phyloP scores from a whole-genome alignment of 352 stramenopile species.

The Phytopythium helicoides region DNA sequence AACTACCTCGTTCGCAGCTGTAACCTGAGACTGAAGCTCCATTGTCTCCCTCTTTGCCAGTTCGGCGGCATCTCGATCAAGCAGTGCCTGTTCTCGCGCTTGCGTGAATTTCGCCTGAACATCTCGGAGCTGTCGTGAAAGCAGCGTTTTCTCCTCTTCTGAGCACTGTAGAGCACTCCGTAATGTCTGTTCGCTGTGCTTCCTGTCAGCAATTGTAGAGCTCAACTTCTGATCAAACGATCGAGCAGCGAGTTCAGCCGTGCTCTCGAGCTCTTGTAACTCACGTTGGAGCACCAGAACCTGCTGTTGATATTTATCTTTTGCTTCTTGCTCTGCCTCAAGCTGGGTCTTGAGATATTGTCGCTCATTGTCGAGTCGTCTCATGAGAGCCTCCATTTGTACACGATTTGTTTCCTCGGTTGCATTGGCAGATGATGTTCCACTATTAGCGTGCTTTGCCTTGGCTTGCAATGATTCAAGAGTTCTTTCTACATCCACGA shows the following conservation, averaged over 20 bases:
- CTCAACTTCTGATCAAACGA: constrained; percentile 42
- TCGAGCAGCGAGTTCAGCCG: constrained; percentile 35
- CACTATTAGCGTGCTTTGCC: constrained; percentile 32
- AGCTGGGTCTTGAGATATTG: constrained; percentile 83
- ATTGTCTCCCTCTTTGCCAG: constrained; percentile 42
- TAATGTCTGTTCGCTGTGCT: constrained; percentile 33
- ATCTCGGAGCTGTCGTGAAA: constrained; percentile 56
- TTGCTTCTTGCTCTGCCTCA: constrained; percentile 47
- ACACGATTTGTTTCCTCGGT: constrained; percentile 75
- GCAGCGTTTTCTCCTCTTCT: constrained; percentile 51
- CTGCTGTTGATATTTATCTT: constrained; percentile 39
- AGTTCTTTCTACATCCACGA: constrained; percentile 59
- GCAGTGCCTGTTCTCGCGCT: constrained; percentile 48
- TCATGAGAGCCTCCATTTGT: constrained; percentile 74
- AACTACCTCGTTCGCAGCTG: constrained; percentile 43
- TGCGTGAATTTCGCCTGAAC: constrained; percentile 56
- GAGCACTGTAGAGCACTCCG: constrained; percentile 34
- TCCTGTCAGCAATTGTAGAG: constrained; percentile 21
- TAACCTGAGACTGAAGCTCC: constrained; percentile 43
- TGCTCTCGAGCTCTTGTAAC: constrained; percentile 30
- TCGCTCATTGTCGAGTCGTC: constrained; percentile 73
- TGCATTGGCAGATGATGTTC: constrained; percentile 27
- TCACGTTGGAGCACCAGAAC: constrained; percentile 40
- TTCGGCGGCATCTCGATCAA: constrained; percentile 66
- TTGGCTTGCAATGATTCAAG: constrained; percentile 52